Evolutionary conservation across 345 rosid species (phyloP).

Genomic region (Punica granatum): DNA sequence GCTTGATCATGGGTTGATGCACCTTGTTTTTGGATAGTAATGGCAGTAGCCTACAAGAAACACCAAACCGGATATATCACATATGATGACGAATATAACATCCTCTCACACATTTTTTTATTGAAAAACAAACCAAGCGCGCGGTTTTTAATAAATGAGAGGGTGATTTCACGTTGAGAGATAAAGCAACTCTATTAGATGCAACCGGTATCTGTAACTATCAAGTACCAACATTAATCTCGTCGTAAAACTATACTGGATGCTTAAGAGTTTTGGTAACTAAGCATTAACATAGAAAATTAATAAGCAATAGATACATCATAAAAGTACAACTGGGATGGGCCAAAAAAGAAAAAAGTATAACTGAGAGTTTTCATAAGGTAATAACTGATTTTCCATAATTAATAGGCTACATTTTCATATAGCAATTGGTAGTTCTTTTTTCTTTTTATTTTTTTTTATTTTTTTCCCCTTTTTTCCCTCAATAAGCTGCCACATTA

Average conservation of each 20-base stretch:
- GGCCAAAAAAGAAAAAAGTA: too few species aligned
- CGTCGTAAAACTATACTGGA: neutral
- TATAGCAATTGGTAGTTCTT: too few species aligned
- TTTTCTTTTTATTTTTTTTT: too few species aligned
- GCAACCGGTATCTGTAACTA: neutral
- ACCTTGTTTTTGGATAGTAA: conserved; percentile 38
- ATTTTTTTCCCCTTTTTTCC: too few species aligned
- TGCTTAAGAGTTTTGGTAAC: neutral
- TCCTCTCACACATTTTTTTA: neutral
- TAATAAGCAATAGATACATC: too few species aligned
- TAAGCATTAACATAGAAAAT: neutral
- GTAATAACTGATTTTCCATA: too few species aligned
- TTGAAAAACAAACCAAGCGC: neutral
- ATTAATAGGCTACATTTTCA: too few species aligned
- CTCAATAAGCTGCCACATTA: neutral
- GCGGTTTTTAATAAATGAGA: neutral
- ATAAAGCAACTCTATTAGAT: neutral
- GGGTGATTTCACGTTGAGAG: neutral
- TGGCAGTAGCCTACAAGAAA: conserved; percentile 38
- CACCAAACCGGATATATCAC: neutral
- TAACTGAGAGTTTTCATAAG: too few species aligned
- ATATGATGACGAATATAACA: neutral
- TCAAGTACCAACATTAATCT: neutral
- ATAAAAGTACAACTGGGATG: too few species aligned
- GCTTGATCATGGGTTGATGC: conserved; percentile 48